Base-by-base conservation (phyloP, 805 yeast species). In the Metschnikowia sp. region DNA sequence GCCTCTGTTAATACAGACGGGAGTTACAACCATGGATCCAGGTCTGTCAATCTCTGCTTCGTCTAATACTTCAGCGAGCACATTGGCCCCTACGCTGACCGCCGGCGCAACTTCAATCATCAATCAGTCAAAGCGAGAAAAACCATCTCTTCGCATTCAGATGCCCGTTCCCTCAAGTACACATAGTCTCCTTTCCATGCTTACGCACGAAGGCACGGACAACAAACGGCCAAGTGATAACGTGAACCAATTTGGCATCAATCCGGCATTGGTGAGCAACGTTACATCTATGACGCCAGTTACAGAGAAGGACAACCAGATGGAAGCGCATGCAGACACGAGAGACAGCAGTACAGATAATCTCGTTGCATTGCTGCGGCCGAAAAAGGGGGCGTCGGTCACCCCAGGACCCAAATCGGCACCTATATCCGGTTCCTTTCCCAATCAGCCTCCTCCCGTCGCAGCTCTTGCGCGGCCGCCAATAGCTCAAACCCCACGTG, bases 281-380 rank as follows among this genome's bases (percentile, higher is more conserved):
- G 62, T 77, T 3, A 82, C 88, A 1, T 79, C 88, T 0, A 86
- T 87, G 94, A 87, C 95, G 0, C 95, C 94, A 2, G 81, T 86
- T 4, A 77, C 88, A 2, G 95, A 87, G 55, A 82, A 64, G 45
- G 75, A 72, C 37, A 42, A 43, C 30, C 54, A 45, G 18, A 40
- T 56, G n/a, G 53, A 50, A 1, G 58, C 52, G 18, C 46, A 46
- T 18, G 13, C 8, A 15, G 48, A 44, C 8, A 11, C 15, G 9
- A 46, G 36, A 22, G 48, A 47, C 2, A 45, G 34, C 28, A 22
- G 35, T 18, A 13, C 38, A 10, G 53, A 50, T 2, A 36, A 44
- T 29, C 34, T 29, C 22, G n/a, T 39, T 29, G 39, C 44, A 19
- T 26, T 30, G 36, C 44, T 36, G 29, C 33, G 48, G 13, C 49